phyloP scores from a whole-genome alignment of 805 yeast genomes.

The Saccharomyces cerevisiae region DNA sequence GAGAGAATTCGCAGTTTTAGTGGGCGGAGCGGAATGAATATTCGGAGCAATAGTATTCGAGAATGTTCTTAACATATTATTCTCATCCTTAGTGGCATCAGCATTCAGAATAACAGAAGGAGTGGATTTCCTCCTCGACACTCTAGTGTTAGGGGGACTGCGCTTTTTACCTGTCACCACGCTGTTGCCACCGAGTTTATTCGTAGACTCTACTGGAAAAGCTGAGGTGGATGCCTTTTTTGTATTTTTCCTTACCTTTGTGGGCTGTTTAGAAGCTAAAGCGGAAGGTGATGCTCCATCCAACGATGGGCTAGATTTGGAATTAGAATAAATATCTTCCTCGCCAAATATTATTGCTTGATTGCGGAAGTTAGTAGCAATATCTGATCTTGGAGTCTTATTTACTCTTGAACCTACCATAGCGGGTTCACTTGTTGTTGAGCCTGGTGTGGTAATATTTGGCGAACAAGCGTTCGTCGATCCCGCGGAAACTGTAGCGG shows the following conservation, averaged over 20 bases:
- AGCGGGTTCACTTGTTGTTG: not conserved
- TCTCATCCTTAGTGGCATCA: slow-evolving; percentile 2
- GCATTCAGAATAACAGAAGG: not conserved
- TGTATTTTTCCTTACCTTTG: not conserved
- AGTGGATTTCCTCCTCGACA: slow-evolving; percentile 6
- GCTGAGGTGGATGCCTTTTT: not conserved
- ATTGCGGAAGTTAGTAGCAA: not conserved
- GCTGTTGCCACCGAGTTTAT: not conserved
- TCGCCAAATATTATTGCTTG: not conserved
- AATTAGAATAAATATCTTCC: not conserved
- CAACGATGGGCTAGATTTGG: not conserved
- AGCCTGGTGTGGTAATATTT: not conserved
- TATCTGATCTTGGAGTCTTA: not conserved
- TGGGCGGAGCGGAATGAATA: slow-evolving; percentile 9
- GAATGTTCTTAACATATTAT: slow-evolving; percentile 4
- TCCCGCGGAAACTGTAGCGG: not conserved
- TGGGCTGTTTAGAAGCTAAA: not conserved
- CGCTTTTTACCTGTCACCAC: not conserved
- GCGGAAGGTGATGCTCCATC: not conserved
- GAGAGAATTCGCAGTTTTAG: slow-evolving; percentile 5
- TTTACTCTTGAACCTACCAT: not conserved
- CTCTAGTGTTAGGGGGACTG: slow-evolving; percentile 1
- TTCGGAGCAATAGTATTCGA: slow-evolving; percentile 1
- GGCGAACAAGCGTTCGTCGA: not conserved
- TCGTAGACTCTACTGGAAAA: not conserved